Evolutionary conservation across 1,284 basidiomycete genomes (phyloP).

Genomic region (Cystobasidium pallidum): DNA sequence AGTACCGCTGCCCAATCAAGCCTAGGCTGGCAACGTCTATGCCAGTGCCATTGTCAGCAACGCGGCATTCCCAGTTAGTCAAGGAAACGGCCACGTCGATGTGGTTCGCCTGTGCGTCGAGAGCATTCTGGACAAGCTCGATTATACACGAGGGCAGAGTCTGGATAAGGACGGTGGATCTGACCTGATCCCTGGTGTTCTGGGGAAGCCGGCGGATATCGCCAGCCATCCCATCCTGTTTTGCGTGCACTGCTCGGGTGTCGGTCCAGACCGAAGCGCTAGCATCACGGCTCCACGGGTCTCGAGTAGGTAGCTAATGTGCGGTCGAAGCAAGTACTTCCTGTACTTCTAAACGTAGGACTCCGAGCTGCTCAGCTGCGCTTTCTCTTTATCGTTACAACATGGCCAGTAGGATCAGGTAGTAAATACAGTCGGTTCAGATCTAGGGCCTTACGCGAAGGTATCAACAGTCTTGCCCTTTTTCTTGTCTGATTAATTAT

Average conservation of each 20-base stretch:
- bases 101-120: constrained; percentile 58
- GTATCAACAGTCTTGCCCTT: no score
- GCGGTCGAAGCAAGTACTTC: no score
- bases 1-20: constrained; percentile 60
- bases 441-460: no score
- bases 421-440: no score
- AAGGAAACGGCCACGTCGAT: constrained; percentile 57
- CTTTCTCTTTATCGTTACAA: no score
- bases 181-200: constrained; percentile 59
- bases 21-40: constrained; percentile 66
- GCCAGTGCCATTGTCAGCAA: constrained; percentile 78
- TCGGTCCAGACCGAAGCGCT: no score
- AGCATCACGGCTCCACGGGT: no score
- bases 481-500: no score
- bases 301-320: no score
- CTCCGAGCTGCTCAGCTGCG: no score
- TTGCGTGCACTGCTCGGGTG: neutral
- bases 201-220: constrained; percentile 49
- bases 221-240: constrained; percentile 26
- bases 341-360: no score
- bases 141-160: constrained; percentile 75
- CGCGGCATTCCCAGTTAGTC: constrained; percentile 74
- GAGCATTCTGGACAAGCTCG: constrained; percentile 81
- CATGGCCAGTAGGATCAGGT: no score
- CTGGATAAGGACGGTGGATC: constrained; percentile 80